A percentile compares a stretch with the other conserved stretches of the same genome.
phyloP scores from a whole-genome alignment of 2,329 filamentous ascomycete genomes.

The Neofusicoccum ribis region DNA sequence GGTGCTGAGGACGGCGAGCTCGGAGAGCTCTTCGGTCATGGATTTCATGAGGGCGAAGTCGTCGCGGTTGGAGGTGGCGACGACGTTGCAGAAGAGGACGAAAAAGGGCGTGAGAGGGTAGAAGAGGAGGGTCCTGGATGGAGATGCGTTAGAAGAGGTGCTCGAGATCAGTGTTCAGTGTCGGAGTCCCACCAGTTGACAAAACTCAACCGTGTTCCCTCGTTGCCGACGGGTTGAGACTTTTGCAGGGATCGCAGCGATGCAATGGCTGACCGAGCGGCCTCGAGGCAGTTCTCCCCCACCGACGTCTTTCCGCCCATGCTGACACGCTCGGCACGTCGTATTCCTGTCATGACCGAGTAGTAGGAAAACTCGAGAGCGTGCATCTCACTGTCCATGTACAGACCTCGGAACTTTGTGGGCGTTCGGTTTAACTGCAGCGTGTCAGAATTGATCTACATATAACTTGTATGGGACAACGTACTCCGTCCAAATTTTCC shows the following conservation, averaged over 20 bases:
- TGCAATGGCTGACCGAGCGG: slow-evolving; percentile 33
- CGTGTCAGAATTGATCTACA: slow-evolving; percentile 22
- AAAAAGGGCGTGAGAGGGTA: slow-evolving; percentile 37
- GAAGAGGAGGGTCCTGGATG: slow-evolving; percentile 34
- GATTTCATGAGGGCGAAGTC: slow-evolving; percentile 34
- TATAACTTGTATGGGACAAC: slow-evolving; percentile 21
- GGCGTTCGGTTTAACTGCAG: slow-evolving; percentile 21
- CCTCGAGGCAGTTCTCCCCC: slow-evolving; percentile 32
- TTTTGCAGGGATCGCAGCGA: slow-evolving; percentile 28
- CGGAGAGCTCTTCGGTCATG: slow-evolving; percentile 31
- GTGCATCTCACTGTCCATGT: slow-evolving; percentile 28
- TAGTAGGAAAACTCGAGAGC: slow-evolving; percentile 34
- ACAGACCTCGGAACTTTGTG: background rate
- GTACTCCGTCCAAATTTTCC: background rate
- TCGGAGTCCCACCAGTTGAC: background rate
- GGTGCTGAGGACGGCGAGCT: slow-evolving; percentile 32
- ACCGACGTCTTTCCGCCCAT: slow-evolving; percentile 29
- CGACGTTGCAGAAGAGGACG: slow-evolving; percentile 38
- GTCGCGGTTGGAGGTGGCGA: slow-evolving; percentile 32
- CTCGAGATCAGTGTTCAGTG: too few species aligned
- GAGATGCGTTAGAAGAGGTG: too few species aligned
- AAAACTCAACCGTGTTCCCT: background rate
- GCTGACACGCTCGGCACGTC: slow-evolving; percentile 30
- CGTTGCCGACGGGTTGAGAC: slow-evolving; percentile 21
- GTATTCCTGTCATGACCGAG: slow-evolving; percentile 32